Base-by-base conservation (phyloP, 1,284 basidiomycete species). In the Pterula multifida region DNA sequence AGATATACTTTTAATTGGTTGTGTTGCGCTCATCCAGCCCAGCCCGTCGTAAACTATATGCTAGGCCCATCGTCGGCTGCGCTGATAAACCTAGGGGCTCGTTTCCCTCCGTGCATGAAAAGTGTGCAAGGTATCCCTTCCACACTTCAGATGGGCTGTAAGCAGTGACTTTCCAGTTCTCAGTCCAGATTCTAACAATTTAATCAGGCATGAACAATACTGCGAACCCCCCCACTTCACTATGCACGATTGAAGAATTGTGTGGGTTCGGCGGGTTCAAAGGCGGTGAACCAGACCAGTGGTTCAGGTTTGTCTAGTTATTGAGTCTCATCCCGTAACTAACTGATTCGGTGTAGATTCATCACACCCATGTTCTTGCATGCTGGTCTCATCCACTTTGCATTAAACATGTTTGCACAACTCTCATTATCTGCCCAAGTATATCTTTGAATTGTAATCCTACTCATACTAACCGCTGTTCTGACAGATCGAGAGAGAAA, bases 31-130 rank as follows among this genome's bases (percentile, higher is more conserved):
- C n/a, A n/a, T n/a, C n/a, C n/a, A n/a, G n/a, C 59, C 11, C 56
- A 87, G 73, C 90, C 89, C 2, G 72, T 72, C 11, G 81, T 94
- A 55, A 96, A 96, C 62, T 85, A 85, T 3, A 96, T 97, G 92
- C 70, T 93, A 24, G 94, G 94, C 0, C 94, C 94, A 0, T 86
- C 90, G 0, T 77, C 78, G 36, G 81, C 83, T 44, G 90, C 88
- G 2, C 68, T 98, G 15, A 92, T 97, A 57, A 80, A 87, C 56
- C 71, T 92, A 46, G 94, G 87, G n/a, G 91, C 93, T 15, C 87
- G 95, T 15, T 98, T 94, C 61, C 90, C 90, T 4, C 81, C 85
- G 1, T 86, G 82, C 59, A 94, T 95, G 88, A 93, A 92, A 60
- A 55, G 67, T 25, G 78, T 93, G 24, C 53, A 67, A 35, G 73